These are phyloP conservation scores for Dorcoceras hygrometricum DNA, from an alignment of 257 asterid genomes.

Conservation along the genomic window DNA sequence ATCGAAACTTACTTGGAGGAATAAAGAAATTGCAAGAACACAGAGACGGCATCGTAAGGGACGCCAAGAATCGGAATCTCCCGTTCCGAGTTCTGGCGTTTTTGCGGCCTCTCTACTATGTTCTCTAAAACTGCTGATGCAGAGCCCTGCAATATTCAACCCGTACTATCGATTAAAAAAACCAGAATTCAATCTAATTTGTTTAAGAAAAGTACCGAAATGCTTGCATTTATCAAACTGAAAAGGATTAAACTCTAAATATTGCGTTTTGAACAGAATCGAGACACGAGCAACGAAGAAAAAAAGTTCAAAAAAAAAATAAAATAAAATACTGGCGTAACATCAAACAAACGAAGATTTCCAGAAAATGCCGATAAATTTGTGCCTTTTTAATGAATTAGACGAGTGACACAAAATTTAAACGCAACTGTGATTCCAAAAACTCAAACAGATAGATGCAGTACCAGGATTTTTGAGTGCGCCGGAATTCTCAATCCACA, in stretches of 20 bases:
- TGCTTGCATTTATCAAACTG: too few species aligned
- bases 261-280: too few species aligned
- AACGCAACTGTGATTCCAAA: background rate
- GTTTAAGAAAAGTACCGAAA: background rate
- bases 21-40: conserved; percentile 63
- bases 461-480: conserved; percentile 68
- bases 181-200: background rate
- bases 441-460: background rate
- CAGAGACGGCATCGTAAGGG: conserved; percentile 78
- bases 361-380: too few species aligned
- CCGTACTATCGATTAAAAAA: background rate
- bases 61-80: conserved; percentile 72
- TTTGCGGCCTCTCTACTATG: conserved; percentile 58
- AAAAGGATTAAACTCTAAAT: too few species aligned
- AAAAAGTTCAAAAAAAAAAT: too few species aligned
- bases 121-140: conserved; percentile 85
- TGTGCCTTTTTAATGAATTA: background rate
- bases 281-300: background rate
- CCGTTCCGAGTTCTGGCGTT: conserved; percentile 48
- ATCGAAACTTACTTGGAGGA: conserved; percentile 59
- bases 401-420: background rate
- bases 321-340: too few species aligned
- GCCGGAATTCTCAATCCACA: conserved; percentile 59
- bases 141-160: conserved; percentile 48
- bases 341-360: too few species aligned